These are phyloP conservation scores for Crotalaria pallida DNA, from an alignment of 306 rosid genomes.

Conservation along the genomic window DNA sequence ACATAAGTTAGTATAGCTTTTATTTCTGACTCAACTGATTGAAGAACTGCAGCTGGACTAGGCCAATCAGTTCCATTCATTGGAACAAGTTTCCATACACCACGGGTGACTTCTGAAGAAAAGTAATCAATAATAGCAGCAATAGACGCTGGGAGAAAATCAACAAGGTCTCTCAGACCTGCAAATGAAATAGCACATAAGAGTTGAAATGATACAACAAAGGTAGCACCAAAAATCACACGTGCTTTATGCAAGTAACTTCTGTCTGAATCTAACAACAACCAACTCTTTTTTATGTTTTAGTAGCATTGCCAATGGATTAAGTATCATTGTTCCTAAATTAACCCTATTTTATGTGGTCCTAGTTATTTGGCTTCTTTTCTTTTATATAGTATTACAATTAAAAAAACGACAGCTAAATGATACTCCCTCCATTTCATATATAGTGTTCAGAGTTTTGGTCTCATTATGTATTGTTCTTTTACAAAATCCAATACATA, in stretches of 20 bases:
- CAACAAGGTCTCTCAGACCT: constrained; percentile 80
- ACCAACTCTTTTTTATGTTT: neutral
- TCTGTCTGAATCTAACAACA: constrained; percentile 2
- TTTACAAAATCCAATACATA: too few relatives aligned
- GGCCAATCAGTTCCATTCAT: constrained; percentile 96
- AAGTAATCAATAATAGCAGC: constrained; percentile 69
- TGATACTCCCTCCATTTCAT: too few relatives aligned
- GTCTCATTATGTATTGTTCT: too few relatives aligned
- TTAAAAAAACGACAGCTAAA: neutral
- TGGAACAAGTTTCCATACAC: constrained; percentile 73
- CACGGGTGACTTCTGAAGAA: constrained; percentile 75
- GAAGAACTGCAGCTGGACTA: constrained; percentile 70
- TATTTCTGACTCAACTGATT: constrained; percentile 53
- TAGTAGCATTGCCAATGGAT: neutral
- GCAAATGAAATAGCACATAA: constrained; percentile 36
- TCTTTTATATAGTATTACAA: neutral
- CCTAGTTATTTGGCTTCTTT: neutral
- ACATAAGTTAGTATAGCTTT: constrained; percentile 53
- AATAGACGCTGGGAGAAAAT: constrained; percentile 76
- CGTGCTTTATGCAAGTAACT: constrained; percentile 1
- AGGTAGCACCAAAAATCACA: constrained; percentile 19
- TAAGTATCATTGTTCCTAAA: constrained; percentile 3
- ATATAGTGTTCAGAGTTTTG: too few relatives aligned
- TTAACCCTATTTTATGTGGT: constrained; percentile 16
- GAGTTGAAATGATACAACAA: constrained; percentile 14